Percentiles rank a stretch among this genome's conserved stretches.
Evolutionary conservation across 2,329 filamentous ascomycete genomes (phyloP).

Genomic region (Cladophialophora carrionii): DNA sequence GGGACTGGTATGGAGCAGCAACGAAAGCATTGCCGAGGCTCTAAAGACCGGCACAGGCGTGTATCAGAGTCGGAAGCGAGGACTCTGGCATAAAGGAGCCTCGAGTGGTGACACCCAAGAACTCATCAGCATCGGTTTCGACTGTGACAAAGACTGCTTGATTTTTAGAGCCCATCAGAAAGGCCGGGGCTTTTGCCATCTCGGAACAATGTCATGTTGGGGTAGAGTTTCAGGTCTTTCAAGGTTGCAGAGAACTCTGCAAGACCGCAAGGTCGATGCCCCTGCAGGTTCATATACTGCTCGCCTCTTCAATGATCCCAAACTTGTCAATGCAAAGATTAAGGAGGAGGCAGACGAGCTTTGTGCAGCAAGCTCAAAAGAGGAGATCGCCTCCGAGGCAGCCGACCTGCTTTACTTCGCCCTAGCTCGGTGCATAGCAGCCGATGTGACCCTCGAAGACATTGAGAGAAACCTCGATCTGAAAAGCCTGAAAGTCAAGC

Average conservation of each 20-base stretch:
- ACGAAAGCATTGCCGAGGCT: conserved; percentile 85
- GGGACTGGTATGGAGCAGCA: conserved; percentile 91
- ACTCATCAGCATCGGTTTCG: conserved; percentile 78
- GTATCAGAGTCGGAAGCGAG: conserved; percentile 94
- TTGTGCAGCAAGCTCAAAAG: conserved; percentile 78
- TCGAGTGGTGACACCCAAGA: conserved; percentile 94
- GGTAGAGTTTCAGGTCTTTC: conserved; percentile 80
- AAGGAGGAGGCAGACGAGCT: conserved; percentile 98
- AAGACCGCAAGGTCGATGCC: conserved; percentile 77
- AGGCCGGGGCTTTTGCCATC: conserved; percentile 88
- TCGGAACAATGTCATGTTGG: conserved; percentile 90
- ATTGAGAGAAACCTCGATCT: conserved; percentile 90
- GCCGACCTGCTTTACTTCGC: conserved; percentile 97
- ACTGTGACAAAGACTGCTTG: conserved; percentile 92
- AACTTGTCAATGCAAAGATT: conserved; percentile 89
- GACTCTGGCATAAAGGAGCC: conserved; percentile 94
- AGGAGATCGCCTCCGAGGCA: conserved; percentile 90
- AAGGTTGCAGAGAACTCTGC: conserved; percentile 82
- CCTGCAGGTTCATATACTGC: conserved; percentile 92
- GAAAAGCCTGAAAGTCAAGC: conserved; percentile 93
- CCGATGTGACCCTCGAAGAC: conserved; percentile 83
- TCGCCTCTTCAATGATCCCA: conserved; percentile 86
- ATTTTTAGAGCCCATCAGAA: conserved; percentile 88
- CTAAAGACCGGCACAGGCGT: conserved; percentile 80
- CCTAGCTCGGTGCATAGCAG: conserved; percentile 81